Evolutionary conservation across 148 eudicot genomes (phyloP), one percentile per base, ranked within the genome.

Genomic region (Chenopodium suecicum): DNA sequence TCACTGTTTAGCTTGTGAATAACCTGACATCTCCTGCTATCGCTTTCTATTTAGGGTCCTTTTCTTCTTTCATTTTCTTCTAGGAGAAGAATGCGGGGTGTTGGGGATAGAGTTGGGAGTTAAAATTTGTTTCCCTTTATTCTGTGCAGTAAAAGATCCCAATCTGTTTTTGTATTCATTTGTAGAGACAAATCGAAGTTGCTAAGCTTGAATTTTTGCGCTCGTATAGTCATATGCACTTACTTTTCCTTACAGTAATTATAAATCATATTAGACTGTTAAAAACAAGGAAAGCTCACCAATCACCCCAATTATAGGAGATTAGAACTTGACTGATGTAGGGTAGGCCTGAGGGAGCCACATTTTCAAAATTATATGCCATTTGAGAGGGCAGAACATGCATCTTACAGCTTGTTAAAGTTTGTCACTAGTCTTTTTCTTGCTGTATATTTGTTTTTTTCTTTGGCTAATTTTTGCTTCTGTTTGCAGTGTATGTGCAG

Each of bases 401-500:
- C 69, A 56, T 76, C 46, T 23, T 32, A 12, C 70, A 34, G 22
- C 69, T 62, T 62, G 52, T 54, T 41, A 63, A 62, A 62, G 37
- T 37, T 60, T 32, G 46, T 50, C 74, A 54, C 22, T 25, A 16
- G 25, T n/a, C 23, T 25, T 48, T 62, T 25, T 65, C 70, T 10
- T 23, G 80, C 56, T 63, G 27, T 46, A 25, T 44, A 1, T 4
- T 9, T 54, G 4, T 46, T 10, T 23, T 46, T 17, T 66, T 16
- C 29, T 37, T 17, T 11, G 50, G 71, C 46, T 5, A 25, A 19
- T 9, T 65, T 64, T 16, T 23, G 77, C 77, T 74, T 25, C 60
- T 58, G 29, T 66, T 83, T 84, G 66, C 89, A 94, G 98, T 94
- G 98, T 79, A 85, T 94, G 94, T 93, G 98, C 88, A 89, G 92